phyloP scores from a whole-genome alignment of 2,329 filamentous ascomycete genomes.

The Didymella sp. region DNA sequence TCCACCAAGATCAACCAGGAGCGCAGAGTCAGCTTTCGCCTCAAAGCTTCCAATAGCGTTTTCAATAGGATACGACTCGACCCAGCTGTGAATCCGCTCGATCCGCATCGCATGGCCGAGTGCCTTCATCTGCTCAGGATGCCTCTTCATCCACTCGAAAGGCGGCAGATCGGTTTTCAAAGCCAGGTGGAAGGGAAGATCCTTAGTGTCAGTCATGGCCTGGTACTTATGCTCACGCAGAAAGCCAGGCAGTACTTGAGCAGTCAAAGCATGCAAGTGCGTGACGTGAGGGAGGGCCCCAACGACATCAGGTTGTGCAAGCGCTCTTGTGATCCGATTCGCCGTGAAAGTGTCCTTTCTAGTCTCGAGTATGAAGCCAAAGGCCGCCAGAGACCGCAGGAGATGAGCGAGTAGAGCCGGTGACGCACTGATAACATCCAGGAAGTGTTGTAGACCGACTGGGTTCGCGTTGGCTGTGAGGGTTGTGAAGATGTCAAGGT shows the following conservation, averaged over 20 bases:
- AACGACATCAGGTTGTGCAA: slow-evolving; percentile 37
- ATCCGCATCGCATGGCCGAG: slow-evolving; percentile 40
- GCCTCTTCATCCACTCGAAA: slow-evolving; percentile 40
- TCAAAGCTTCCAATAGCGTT: slow-evolving; percentile 24
- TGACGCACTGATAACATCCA: slow-evolving; percentile 32
- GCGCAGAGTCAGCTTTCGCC: slow-evolving; percentile 23
- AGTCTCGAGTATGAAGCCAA: slow-evolving; percentile 40
- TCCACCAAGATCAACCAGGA: slow-evolving; percentile 45
- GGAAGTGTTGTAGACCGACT: slow-evolving; percentile 26
- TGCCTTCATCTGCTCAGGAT: slow-evolving; percentile 36
- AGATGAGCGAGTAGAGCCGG: slow-evolving; percentile 42
- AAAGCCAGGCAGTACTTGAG: slow-evolving; percentile 40
- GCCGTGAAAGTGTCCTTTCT: slow-evolving; percentile 37
- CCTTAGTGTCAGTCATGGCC: slow-evolving; percentile 31
- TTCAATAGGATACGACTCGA: slow-evolving; percentile 29
- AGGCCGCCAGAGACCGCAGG: slow-evolving; percentile 44
- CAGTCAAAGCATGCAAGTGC: slow-evolving; percentile 29
- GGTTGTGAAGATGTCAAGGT: slow-evolving; percentile 30
- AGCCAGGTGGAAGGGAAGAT: slow-evolving; percentile 39
- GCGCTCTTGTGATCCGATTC: slow-evolving; percentile 37
- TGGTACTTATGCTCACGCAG: slow-evolving; percentile 39
- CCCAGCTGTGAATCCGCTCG: slow-evolving; percentile 31
- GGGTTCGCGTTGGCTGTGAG: slow-evolving; percentile 20
- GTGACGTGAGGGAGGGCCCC: slow-evolving; percentile 37
- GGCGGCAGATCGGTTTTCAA: slow-evolving; percentile 34